Conservation (phyloP, 805 yeast genomes). For the Pichia scutulata region DNA sequence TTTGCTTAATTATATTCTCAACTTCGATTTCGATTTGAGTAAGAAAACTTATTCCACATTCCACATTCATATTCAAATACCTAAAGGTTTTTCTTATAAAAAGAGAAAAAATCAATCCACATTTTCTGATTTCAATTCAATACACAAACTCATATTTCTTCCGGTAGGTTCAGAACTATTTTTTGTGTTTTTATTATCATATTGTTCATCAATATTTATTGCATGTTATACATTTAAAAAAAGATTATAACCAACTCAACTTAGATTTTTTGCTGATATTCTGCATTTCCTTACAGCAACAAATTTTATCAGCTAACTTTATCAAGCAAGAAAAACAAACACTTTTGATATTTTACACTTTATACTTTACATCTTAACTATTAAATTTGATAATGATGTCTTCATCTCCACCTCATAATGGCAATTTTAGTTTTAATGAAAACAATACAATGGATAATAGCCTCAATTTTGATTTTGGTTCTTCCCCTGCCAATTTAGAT, state of each 20-base stretch:
- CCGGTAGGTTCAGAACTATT: background rate
- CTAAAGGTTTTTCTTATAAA: background rate
- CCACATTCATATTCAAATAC: too few species aligned
- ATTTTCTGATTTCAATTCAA: background rate
- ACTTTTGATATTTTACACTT: background rate
- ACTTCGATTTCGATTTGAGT: background rate
- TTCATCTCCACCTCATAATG: constrained; percentile 29
- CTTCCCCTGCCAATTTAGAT: constrained; percentile 21
- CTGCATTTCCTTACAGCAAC: background rate
- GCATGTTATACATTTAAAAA: background rate
- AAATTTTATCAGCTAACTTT: too few species aligned
- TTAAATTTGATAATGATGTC: constrained; percentile 25
- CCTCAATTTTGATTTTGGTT: constrained; percentile 14
- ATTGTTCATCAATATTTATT: background rate
- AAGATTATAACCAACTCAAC: background rate
- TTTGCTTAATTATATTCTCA: background rate
- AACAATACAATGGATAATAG: constrained; percentile 13
- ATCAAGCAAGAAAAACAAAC: background rate
- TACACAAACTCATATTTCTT: background rate
- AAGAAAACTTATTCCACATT: too few species aligned
- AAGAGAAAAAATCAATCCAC: background rate
- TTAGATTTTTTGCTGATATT: background rate
- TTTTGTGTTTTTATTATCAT: background rate
- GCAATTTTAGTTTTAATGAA: constrained; percentile 15
- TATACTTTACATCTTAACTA: background rate